phyloP scores from a whole-genome alignment of 306 rosid genomes.

The Medicago truncatula region MtrunA17r5.0-ANR NC_053049.1:47103001-47103500 shows the following conservation, averaged over 20 bases:
- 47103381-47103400: not conserved
- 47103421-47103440: not conserved
- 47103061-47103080: constrained; percentile 88
- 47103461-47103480: not conserved
- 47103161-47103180: constrained; percentile 78
- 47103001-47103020: constrained; percentile 13
- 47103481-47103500: constrained; percentile 3
- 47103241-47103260: constrained; percentile 89
- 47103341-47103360: constrained; percentile 63
- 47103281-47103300: constrained; percentile 51
- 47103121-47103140: constrained; percentile 77
- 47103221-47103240: constrained; percentile 93
- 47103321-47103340: constrained; percentile 51
- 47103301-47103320: constrained; percentile 53
- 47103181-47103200: constrained; percentile 66
- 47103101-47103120: constrained; percentile 87
- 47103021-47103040: constrained; percentile 38
- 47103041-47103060: constrained; percentile 49
- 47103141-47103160: constrained; percentile 65
- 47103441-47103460: not conserved
- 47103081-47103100: constrained; percentile 97
- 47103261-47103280: constrained; percentile 70
- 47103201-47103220: constrained; percentile 70
- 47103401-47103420: not conserved
- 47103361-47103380: constrained; percentile 28